Base-by-base conservation (phyloP, 2,329 filamentous ascomycete genomes). In the Fusarium humuli region DNA sequence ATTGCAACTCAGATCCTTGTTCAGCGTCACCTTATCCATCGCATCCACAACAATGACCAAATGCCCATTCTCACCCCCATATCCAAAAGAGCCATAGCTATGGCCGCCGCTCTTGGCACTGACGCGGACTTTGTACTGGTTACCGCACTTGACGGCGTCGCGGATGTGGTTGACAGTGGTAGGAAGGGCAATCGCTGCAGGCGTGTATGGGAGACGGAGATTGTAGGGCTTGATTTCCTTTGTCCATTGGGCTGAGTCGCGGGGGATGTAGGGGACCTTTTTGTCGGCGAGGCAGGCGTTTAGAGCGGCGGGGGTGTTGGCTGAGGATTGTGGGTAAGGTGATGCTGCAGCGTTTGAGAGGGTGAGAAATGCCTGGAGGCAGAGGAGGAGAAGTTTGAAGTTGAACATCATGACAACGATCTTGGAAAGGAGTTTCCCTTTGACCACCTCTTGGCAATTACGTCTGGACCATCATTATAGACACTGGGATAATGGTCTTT, bases 51-150 rank as follows among this genome's bases (percentile, higher is more conserved):
- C 78, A 30, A 85, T 71, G 16, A 84, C 77, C 18, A 84, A 71
- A 14, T 79, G 79, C 1, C 82, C 81, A 65, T 83, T 77, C 23
- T 78, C 75, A 5, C 82, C 82, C 2, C 81, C 82, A 13, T 78
- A 78, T 63, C 83, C 83, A 57, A 82, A 85, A 41, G 84, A 86
- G 1, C 79, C 86, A 74, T 86, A 88, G 42, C 82, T 84, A 71
- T 88, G 86, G 0, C 86, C 86, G 14, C 86, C 86, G 40, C 82
- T 81, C 63, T 82, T 83, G 5, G 85, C 79, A 45, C 85, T 85
- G 5, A 88, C 83, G 49, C 85, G 84, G 27, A 85, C 76, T 13
- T 77, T 76, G 45, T 76, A 65, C 25, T 80, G 70, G 2, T 74
- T 73, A 2, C 84, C 85, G 60, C 85, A 87, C 44, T 76, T 75